Base-by-base conservation (phyloP, 2,329 filamentous ascomycete genomes). In the Trichothecium sympodiale region DNA sequence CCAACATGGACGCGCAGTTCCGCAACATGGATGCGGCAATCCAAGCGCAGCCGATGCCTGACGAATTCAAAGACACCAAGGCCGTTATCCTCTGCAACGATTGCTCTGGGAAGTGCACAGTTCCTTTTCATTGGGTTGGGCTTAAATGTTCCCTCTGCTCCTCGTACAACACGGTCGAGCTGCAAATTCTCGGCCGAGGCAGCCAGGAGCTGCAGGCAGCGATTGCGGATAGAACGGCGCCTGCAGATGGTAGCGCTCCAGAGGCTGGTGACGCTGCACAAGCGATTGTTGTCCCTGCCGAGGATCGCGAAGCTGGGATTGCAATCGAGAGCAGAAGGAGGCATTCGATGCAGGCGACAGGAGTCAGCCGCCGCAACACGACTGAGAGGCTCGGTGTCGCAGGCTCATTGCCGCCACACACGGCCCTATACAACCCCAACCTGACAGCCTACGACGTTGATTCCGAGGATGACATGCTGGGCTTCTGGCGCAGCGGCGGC, bases 1-100 rank as follows among this genome's bases (percentile, higher is more conserved):
- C 86, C 45, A 96, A 96, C 53, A 98, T 98, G 89, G 89, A 95
- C 52, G 75, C 84, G 27, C 83, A 93, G 47, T 98, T 96, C 63
- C 79, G 86, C 33, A 91, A 91, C 46, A 62, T 96, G 25, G 89
- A 95, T 50, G 75, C 87, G 35, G 80, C 86, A 34, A 94, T 98
- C 41, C 73, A 83, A 44, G 71, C 72, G 31, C 91, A 98, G 53
- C 91, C 91, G 2, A 96, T 98, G 87, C 91, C 91, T 0, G 61
- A 69, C 5, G 83, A 93, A 43, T 94, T 88, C 49, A 69, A 65
- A 41, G 77, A 86, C 48, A 87, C 84, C 5, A 78, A 78, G 42
- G 89, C 87, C 12, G 74, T 88, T 43, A 76, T 96, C 34, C 76
- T 88, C 42, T 98, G 91, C 59, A 96, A 98, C 54, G 91, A 98